phyloP scores from a whole-genome alignment of 495 filamentous ascomycete species.

The Apiosordaria backusii region DNA sequence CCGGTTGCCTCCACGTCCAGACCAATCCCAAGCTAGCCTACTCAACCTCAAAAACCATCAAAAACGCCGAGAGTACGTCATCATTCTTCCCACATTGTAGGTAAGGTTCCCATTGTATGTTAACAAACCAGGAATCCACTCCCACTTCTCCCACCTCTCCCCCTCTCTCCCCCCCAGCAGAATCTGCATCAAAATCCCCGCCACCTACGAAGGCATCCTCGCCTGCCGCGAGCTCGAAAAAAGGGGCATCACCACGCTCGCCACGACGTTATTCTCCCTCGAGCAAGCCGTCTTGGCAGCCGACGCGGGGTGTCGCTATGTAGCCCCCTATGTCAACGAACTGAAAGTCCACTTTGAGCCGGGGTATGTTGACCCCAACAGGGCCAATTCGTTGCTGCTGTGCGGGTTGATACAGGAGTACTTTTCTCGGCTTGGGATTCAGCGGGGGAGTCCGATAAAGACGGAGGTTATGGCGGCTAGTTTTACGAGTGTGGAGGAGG shows the following conservation, averaged over 20 bases:
- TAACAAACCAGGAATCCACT: constrained; percentile 18
- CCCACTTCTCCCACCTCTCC: constrained; percentile 44
- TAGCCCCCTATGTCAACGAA: constrained; percentile 64
- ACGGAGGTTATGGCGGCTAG: constrained; percentile 55
- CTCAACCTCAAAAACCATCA: constrained; percentile 49
- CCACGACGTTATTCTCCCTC: constrained; percentile 59
- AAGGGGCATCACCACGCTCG: constrained; percentile 52
- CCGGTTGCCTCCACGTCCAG: constrained; percentile 57
- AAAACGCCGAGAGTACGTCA: constrained; percentile 52
- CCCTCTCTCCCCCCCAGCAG: constrained; percentile 46
- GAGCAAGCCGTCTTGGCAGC: constrained; percentile 56
- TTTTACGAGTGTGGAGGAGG: constrained; percentile 53
- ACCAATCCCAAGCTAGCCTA: constrained; percentile 58
- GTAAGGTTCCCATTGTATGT: not conserved
- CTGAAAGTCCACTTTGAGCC: constrained; percentile 58
- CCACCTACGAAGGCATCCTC: constrained; percentile 61
- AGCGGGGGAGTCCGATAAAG: constrained; percentile 37
- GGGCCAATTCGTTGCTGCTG: constrained; percentile 46
- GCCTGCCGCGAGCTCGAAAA: constrained; percentile 57
- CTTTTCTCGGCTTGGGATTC: constrained; percentile 36
- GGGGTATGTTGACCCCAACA: constrained; percentile 46
- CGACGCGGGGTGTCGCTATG: constrained; percentile 55
- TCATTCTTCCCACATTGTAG: constrained; percentile 20
- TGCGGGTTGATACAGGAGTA: constrained; percentile 52
- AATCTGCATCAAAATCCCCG: constrained; percentile 61